Evolutionary conservation across 1,284 basidiomycete genomes (phyloP).

Genomic region (Fomitopsis palustris): DNA sequence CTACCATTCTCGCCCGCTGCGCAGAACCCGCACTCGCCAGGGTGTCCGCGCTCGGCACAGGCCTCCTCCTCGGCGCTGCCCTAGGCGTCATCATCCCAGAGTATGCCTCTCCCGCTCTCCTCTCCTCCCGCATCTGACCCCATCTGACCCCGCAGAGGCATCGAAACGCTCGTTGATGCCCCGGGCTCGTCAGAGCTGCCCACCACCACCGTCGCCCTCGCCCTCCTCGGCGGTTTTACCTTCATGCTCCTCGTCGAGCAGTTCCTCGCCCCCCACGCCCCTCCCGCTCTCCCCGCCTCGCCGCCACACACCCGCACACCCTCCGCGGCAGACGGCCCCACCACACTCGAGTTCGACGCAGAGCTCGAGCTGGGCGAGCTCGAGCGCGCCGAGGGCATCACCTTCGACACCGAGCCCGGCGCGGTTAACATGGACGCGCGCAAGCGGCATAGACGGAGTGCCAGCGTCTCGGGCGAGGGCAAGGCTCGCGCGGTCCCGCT

Average conservation of each 20-base stretch:
- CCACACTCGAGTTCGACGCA: slow-evolving; percentile 51
- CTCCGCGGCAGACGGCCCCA: slow-evolving; percentile 10
- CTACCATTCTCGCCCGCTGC: background rate
- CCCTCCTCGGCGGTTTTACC: slow-evolving; percentile 78
- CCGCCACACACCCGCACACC: slow-evolving; percentile 6
- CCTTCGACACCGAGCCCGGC: background rate
- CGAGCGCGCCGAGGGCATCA: slow-evolving; percentile 34
- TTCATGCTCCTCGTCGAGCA: slow-evolving; percentile 82
- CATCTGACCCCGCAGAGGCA: slow-evolving; percentile 42
- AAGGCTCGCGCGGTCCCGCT: slow-evolving; percentile 55
- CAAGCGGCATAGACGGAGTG: background rate
- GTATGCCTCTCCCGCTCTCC: slow-evolving; percentile 41
- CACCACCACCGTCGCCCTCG: slow-evolving; percentile 60
- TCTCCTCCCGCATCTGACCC: background rate
- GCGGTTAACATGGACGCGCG: background rate
- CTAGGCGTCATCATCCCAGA: slow-evolving; percentile 91
- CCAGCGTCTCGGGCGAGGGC: slow-evolving; percentile 6
- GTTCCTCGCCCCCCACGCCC: slow-evolving; percentile 43
- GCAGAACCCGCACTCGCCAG: slow-evolving; percentile 55
- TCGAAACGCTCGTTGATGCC: slow-evolving; percentile 46
- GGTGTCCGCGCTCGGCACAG: slow-evolving; percentile 72
- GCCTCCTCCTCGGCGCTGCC: slow-evolving; percentile 86
- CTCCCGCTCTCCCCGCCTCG: slow-evolving; percentile 19
- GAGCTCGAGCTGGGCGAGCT: slow-evolving; percentile 47
- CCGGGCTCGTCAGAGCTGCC: slow-evolving; percentile 40